A percentile compares a stretch with the other conserved stretches of the same genome.
Conservation (phyloP, 208 protist species). For the Acanthamoeba healyi region DNA sequence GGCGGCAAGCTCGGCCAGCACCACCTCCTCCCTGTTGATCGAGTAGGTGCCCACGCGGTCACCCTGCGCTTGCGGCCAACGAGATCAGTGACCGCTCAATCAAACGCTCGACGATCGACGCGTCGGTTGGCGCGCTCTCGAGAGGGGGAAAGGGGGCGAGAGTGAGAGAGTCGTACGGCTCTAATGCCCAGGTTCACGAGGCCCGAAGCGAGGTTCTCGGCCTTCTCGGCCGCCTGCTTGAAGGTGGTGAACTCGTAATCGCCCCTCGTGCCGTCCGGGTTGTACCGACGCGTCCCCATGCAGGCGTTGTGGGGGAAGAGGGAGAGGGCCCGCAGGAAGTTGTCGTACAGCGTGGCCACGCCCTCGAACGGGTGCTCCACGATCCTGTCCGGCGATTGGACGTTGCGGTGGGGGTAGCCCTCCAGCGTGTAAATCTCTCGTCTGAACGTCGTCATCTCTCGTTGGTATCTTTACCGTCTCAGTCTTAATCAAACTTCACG, state of each 20-base stretch:
- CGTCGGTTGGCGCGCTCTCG: too few relatives aligned
- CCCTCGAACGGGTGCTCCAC: neutral
- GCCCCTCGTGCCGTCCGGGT: neutral
- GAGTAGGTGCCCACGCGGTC: slow-evolving; percentile 81
- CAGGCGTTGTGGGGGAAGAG: slow-evolving; percentile 54
- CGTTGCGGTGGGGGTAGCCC: slow-evolving; percentile 58
- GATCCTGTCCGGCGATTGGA: slow-evolving; percentile 7
- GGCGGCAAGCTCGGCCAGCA: slow-evolving; percentile 79
- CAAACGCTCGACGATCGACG: too few relatives aligned
- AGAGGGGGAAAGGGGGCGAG: neutral
- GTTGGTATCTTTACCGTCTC: too few relatives aligned
- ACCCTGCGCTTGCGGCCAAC: too few relatives aligned
- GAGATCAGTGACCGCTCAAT: too few relatives aligned
- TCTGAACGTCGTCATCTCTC: slow-evolving; percentile 12
- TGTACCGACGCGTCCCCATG: slow-evolving; percentile 27
- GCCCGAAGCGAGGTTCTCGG: slow-evolving; percentile 47
- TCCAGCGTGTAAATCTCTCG: neutral
- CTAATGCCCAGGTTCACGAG: slow-evolving; percentile 49
- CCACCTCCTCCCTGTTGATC: slow-evolving; percentile 84
- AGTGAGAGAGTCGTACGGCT: neutral
- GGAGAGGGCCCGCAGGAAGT: slow-evolving; percentile 16
- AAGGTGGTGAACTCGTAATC: slow-evolving; percentile 56
- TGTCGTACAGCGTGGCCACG: slow-evolving; percentile 57
- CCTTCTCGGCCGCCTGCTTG: slow-evolving; percentile 39
- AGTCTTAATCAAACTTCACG: too few relatives aligned